Evolutionary conservation across 2,329 filamentous ascomycete species (phyloP), one percentile per base, ranked within the genome.

Genomic region (Neopestalotiopsis clavispora): DNA sequence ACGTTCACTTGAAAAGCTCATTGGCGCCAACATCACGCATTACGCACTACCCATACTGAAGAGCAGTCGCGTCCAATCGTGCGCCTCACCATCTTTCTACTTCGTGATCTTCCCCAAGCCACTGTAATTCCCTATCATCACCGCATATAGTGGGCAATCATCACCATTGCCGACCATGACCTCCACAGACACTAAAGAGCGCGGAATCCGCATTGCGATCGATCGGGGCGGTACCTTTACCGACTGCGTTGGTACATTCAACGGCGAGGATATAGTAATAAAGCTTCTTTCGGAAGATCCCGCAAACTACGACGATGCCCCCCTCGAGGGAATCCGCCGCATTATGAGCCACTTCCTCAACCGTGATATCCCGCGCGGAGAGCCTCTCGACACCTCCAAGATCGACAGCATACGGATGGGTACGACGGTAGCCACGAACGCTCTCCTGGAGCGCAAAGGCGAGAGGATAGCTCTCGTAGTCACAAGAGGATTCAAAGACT

Each of bases 381-480:
- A 94, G 77, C 84, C 92, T 1, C 84, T 97, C 9, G 94, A 97
- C 79, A 97, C 94, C 1, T 89, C 90, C 20, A 83, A 90, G 76
- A 97, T 98, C 74, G 93, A 96, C 74, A 94, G 92, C 67, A 97
- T 98, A 78, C 91, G 95, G 62, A 98, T 98, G 95, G 95, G 95
- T 59, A 98, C 95, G 1, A 98, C 95, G 0, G 94, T 98, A 13
- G 95, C 95, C 10, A 98, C 95, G 0, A 98, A 98, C 79, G 95
- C 95, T 0, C 82, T 98, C 68, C 85, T 98, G 2, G 95, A 98
- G 80, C 86, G 95, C 69, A 97, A 97, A 80, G 95, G 95, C 62
- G 94, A 97, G 82, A 90, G 89, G 74, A 95, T 96, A 77, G 94
- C 93, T 14, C 87, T 98, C 80, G 89, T 97, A 1, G 93, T 97